A percentile compares a stretch with the other conserved stretches of the same genome.
Evolutionary conservation across 257 asterid species (phyloP).

Genomic region (Ballota nigra): DNA sequence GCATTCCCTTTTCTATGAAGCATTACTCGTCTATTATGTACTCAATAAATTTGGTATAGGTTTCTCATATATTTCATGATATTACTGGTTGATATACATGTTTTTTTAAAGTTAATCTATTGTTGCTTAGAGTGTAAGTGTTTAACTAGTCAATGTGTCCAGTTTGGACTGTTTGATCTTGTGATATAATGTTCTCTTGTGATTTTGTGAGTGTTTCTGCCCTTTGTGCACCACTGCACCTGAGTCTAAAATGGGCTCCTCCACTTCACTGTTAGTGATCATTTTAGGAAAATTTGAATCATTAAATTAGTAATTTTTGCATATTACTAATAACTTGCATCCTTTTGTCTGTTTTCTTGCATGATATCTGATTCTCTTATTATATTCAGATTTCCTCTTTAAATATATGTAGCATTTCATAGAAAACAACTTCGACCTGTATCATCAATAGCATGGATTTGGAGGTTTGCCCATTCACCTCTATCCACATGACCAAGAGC

Average conservation of each 20-base stretch:
- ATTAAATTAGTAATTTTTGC: background rate
- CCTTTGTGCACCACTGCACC: background rate
- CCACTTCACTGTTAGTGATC: background rate
- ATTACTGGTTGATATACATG: background rate
- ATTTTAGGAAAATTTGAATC: background rate
- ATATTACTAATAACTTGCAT: background rate
- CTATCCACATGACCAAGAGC: background rate
- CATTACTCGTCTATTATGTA: background rate
- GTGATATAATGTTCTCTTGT: background rate
- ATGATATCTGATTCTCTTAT: background rate
- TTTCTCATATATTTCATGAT: background rate
- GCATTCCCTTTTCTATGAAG: background rate
- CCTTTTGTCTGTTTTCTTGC: background rate
- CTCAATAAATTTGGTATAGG: background rate
- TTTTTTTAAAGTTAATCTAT: background rate
- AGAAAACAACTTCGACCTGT: background rate
- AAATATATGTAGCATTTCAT: background rate
- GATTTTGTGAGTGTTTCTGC: background rate
- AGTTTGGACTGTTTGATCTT: background rate
- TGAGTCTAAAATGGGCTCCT: background rate
- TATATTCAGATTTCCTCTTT: background rate
- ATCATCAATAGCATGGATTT: background rate
- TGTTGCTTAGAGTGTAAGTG: background rate
- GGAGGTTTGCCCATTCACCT: background rate
- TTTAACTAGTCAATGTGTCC: background rate